Conservation (phyloP, 352 stramenopile genomes). For the Globisporangium barbulae region DNA sequence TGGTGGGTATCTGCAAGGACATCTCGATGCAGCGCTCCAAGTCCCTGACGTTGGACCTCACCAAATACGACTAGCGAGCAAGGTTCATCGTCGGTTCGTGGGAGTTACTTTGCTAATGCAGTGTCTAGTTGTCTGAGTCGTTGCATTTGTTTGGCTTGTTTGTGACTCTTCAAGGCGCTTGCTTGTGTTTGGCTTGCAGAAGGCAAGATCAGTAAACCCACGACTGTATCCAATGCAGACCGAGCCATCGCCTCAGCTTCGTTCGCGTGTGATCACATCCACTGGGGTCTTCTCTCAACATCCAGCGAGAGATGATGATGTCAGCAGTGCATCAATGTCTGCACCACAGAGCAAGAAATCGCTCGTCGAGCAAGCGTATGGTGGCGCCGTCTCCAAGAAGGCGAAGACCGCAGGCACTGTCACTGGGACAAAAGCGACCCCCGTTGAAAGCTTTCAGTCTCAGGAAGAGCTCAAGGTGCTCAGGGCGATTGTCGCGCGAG, state of each 20-base stretch:
- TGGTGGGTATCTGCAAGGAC: slow-evolving; percentile 92
- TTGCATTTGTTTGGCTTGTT: background rate
- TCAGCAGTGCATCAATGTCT: background rate
- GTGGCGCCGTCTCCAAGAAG: background rate
- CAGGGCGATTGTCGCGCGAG: slow-evolving; percentile 55
- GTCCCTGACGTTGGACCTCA: slow-evolving; percentile 82
- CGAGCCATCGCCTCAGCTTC: background rate
- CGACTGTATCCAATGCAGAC: background rate
- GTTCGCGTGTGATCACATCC: background rate
- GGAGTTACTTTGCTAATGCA: slow-evolving; percentile 3
- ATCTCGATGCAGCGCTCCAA: slow-evolving; percentile 68
- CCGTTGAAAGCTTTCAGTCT: slow-evolving; percentile 50
- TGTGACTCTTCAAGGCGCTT: background rate
- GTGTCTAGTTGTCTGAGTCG: background rate
- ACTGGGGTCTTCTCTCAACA: background rate
- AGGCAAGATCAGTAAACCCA: background rate
- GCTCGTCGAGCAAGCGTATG: background rate
- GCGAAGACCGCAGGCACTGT: too few relatives aligned
- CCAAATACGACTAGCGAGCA: slow-evolving; percentile 44
- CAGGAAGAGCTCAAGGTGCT: slow-evolving; percentile 67
- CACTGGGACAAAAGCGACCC: slow-evolving; percentile 32
- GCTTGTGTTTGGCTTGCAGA: background rate
- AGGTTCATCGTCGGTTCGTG: background rate
- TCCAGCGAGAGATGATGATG: background rate
- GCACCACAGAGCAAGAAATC: background rate